Evolutionary conservation across 176 grass and related monocot species (phyloP).

Genomic region (Rhynchospora tenuis): DNA sequence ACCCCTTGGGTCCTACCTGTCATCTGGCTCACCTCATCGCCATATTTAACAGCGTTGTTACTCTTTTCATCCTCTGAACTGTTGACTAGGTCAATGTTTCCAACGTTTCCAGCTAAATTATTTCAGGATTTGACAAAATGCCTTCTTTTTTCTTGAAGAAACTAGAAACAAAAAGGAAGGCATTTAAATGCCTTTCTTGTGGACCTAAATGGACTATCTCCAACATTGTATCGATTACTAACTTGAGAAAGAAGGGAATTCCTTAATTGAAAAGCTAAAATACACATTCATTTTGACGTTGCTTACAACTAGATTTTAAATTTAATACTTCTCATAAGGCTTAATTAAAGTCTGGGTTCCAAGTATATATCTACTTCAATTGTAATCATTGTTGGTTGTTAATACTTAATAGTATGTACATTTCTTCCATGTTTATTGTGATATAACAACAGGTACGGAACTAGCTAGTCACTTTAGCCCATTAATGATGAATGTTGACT

Average conservation of each 20-base stretch:
- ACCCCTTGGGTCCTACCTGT: too few relatives aligned
- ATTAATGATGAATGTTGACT: constrained; percentile 16
- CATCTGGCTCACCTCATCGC: too few relatives aligned
- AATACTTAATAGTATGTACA: neutral
- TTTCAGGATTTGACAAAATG: too few relatives aligned
- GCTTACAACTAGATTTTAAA: neutral
- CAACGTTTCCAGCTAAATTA: too few relatives aligned
- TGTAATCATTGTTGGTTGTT: neutral
- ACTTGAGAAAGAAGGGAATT: neutral
- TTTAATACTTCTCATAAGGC: neutral
- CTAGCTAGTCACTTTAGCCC: neutral
- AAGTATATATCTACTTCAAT: neutral
- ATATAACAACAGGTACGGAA: neutral
- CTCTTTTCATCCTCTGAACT: too few relatives aligned
- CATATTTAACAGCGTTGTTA: too few relatives aligned
- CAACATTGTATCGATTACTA: neutral
- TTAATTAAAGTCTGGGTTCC: neutral
- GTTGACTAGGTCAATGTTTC: too few relatives aligned
- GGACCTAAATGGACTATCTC: neutral
- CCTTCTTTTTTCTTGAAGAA: too few relatives aligned
- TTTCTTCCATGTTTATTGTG: neutral
- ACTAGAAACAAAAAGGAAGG: too few relatives aligned
- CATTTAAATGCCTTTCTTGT: neutral
- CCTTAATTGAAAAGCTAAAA: neutral
- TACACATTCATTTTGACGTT: neutral